Base-by-base conservation (phyloP, 345 rosid species). In the Rhizophora apiculata region DNA sequence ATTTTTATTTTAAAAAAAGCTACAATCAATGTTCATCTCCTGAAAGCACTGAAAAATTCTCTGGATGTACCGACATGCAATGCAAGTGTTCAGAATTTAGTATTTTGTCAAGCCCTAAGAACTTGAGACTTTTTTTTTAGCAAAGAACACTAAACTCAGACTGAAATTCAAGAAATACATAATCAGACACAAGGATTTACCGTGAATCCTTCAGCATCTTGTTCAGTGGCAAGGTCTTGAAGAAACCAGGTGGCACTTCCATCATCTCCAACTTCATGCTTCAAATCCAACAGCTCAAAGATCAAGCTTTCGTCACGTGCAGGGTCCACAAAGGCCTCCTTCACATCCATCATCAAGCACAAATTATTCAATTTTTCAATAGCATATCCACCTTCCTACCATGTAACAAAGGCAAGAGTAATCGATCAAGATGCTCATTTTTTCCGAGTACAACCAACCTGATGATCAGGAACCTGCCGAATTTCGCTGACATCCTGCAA, bases 301-400 rank as follows among this genome's bases (percentile, higher is more conserved):
- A 87, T 74, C 82, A 93, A 90, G 85, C 97, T 93, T 79, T 90
- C 92, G 58, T 93, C 93, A 6, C 96, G 89, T 1, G 86, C 72
- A 62, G 89, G 96, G 78, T 90, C 97, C 72, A 72, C 89, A 79
- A 86, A 89, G 19, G 81, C 93, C 82, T 93, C 98, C 96, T 92
- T 48, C 39, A 39, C 20, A 15, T 4, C 9, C 49, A 71, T 67
- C 55, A 74, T 67, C 55, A 74, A 76, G 48, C 39, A 63, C 30
- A 54, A 59, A 55, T 6, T 27, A 6, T 20, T 18, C 26, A 64
- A 70, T 22, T 37, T 36, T 3, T 29, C 36, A 11, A 22, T 24
- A 64, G 32, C 62, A 60, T 6, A 63, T 31, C 10, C 16, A 62
- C 19, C 20, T 16, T 13, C 39, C 61, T 53, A 20, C 29, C 21